phyloP scores from a whole-genome alignment of 768 basidiomycete genomes.

The Sarcodon aspratus region DNA sequence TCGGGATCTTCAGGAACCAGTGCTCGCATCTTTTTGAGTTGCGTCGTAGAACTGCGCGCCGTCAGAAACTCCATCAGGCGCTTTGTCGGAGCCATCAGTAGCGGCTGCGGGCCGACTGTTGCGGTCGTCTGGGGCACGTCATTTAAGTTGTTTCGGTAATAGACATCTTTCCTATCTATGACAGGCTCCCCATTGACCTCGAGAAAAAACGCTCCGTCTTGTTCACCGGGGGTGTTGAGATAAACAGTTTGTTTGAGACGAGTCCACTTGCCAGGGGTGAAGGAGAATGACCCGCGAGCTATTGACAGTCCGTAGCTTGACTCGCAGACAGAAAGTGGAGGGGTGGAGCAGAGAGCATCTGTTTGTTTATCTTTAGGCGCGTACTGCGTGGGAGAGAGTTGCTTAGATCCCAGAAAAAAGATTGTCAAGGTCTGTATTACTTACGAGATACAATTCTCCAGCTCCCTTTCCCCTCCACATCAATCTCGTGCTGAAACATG shows the following conservation, averaged over 20 bases:
- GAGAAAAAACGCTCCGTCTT: slow-evolving; percentile 54
- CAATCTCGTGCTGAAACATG: slow-evolving; percentile 75
- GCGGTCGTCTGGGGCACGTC: slow-evolving; percentile 13
- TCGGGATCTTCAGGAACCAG: no score
- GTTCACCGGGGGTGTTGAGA: slow-evolving; percentile 64
- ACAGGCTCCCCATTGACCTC: slow-evolving; percentile 48
- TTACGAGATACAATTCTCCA: slow-evolving; percentile 70
- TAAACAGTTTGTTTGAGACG: slow-evolving; percentile 53
- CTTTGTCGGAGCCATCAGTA: neutral
- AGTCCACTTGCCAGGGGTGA: slow-evolving; percentile 58
- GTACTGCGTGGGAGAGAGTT: slow-evolving; percentile 34
- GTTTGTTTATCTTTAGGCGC: slow-evolving; percentile 67
- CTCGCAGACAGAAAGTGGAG: slow-evolving; percentile 50
- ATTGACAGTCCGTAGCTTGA: slow-evolving; percentile 61
- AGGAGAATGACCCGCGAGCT: slow-evolving; percentile 61
- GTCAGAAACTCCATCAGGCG: neutral
- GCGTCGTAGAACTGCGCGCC: neutral
- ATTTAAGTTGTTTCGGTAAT: slow-evolving; percentile 32
- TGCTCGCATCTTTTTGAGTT: no score
- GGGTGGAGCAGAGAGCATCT: slow-evolving; percentile 40
- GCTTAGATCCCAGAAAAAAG: neutral
- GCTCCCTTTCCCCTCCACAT: slow-evolving; percentile 68
- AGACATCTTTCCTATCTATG: slow-evolving; percentile 44
- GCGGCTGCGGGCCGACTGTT: neutral
- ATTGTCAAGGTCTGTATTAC: slow-evolving; percentile 15